Base-by-base conservation (phyloP, 495 filamentous ascomycete genomes). In the Pyrenopolyporus hunteri region DNA sequence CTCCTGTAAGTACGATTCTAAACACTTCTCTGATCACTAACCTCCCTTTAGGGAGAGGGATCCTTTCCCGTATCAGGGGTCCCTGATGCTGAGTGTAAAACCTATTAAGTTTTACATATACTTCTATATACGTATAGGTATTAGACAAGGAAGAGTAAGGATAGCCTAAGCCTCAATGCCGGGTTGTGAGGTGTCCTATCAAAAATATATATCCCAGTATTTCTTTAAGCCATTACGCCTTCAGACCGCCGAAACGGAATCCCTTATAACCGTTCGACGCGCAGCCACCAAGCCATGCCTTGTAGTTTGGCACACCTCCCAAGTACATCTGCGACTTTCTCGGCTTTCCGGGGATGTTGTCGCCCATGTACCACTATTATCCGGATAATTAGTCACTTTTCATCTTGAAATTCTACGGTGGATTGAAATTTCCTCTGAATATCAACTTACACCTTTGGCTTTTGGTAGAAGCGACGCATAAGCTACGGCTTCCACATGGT, bases 361-460 rank as follows among this genome's bases (percentile, higher is more conserved):
- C 66, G 0, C 78, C 78, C 73, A 78, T 77, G 55, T 80, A 80
- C 74, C 74, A 78, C 29, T 73, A 71, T 23, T 71, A 2, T 71
- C 71, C 22, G 60, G 61, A 78, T 64, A 14, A 68, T 65, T 33
- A 75, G 66, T 53, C 75, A 75, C 77, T 79, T 20, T 5, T 9
- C 19, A 42, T 42, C 23, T 16, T 1, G 13, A 17, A 10, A 78
- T 23, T 61, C 54, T 20, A 39, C 17, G 3, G 11, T 3, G 7
- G 5, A 22, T 8, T n/a, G 22, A 22, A 19, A 6, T 49, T 10
- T 49, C 5, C 13, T 48, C 8, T 9, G 17, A 14, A 14, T 35
- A 22, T 7, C 45, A 36, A 58, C 20, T 74, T 48, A 66, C 63
- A 7, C 50, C 50, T 14, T 57, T 66, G 8, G 57, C 63, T 28